Conservation (phyloP, 2,329 filamentous ascomycete genomes). For the Colletotrichum aenigma region DNA sequence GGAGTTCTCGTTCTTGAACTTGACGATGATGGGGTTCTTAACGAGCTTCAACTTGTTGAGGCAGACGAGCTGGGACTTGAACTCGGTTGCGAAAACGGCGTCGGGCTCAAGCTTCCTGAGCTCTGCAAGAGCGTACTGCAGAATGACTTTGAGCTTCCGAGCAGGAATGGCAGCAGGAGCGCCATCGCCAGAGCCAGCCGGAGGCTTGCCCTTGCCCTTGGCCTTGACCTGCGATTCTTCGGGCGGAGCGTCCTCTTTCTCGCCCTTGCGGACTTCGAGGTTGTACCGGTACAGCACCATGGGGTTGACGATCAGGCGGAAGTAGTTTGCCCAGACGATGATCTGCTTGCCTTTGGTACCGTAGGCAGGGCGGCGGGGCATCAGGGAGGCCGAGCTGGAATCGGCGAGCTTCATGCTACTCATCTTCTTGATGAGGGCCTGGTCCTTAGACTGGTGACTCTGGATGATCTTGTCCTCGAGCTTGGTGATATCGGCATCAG, state of each 20-base stretch:
- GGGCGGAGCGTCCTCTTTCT: constrained; percentile 4
- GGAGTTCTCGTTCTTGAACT: constrained; percentile 35
- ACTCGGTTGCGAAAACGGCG: constrained; percentile 49
- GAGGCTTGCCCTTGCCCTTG: constrained; percentile 7
- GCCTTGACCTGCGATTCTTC: constrained; percentile 21
- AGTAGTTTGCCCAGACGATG: constrained; percentile 60
- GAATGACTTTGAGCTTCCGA: constrained; percentile 46
- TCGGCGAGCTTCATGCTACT: constrained; percentile 33
- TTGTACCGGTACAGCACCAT: constrained; percentile 49
- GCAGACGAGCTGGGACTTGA: constrained; percentile 53
- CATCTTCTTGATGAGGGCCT: constrained; percentile 39
- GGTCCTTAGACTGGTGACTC: constrained; percentile 28
- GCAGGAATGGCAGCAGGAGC: constrained; percentile 39
- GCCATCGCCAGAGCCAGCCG: constrained; percentile 14
- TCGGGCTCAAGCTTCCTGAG: constrained; percentile 35
- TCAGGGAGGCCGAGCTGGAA: neutral
- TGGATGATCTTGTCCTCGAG: constrained; percentile 46
- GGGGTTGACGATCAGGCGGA: constrained; percentile 43
- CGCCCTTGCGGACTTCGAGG: constrained; percentile 36
- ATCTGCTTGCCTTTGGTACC: constrained; percentile 47
- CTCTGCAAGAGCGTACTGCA: constrained; percentile 39
- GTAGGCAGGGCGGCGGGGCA: constrained; percentile 54
- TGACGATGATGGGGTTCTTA: constrained; percentile 36
- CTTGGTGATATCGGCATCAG: constrained; percentile 31
- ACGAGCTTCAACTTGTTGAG: constrained; percentile 38